These are phyloP conservation scores for Backusella parvicylindrica DNA, from an alignment of 192 early-diverging fungal species.

Conservation along the genomic window DNA sequence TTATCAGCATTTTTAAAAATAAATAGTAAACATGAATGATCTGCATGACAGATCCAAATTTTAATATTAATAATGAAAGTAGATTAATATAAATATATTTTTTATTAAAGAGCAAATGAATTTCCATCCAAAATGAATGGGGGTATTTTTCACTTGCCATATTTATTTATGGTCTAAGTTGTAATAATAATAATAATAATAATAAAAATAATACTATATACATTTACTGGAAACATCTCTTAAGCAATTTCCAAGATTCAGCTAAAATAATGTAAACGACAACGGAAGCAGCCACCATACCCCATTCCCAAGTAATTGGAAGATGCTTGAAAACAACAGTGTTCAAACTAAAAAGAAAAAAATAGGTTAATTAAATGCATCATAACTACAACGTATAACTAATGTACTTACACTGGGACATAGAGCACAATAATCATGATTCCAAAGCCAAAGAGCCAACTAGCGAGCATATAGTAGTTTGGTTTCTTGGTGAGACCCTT, in stretches of 20 bases:
- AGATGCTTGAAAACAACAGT: slow-evolving; percentile 59
- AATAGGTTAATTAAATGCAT: neutral
- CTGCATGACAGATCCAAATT: neutral
- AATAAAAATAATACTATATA: neutral
- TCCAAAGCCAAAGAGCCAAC: slow-evolving; percentile 43
- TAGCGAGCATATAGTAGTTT: slow-evolving; percentile 50
- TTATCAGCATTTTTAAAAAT: no score
- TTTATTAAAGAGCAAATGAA: neutral
- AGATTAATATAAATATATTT: neutral
- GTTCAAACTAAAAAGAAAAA: slow-evolving; percentile 34
- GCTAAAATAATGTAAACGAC: slow-evolving; percentile 57
- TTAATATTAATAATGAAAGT: neutral
- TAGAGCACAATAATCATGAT: slow-evolving; percentile 59
- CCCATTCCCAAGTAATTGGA: slow-evolving; percentile 75
- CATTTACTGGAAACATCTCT: neutral
- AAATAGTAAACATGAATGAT: neutral
- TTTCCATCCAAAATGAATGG: neutral
- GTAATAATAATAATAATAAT: neutral
- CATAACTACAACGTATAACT: neutral
- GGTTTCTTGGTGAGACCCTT: slow-evolving; percentile 40
- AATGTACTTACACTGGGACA: slow-evolving; percentile 46
- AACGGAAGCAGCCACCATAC: slow-evolving; percentile 53
- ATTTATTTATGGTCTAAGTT: neutral
- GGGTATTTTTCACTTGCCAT: neutral
- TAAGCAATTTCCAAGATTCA: slow-evolving; percentile 58